Evolutionary conservation across 2,329 filamentous ascomycete genomes (phyloP).

Genomic region (Pseudocercospora fuligena): DNA sequence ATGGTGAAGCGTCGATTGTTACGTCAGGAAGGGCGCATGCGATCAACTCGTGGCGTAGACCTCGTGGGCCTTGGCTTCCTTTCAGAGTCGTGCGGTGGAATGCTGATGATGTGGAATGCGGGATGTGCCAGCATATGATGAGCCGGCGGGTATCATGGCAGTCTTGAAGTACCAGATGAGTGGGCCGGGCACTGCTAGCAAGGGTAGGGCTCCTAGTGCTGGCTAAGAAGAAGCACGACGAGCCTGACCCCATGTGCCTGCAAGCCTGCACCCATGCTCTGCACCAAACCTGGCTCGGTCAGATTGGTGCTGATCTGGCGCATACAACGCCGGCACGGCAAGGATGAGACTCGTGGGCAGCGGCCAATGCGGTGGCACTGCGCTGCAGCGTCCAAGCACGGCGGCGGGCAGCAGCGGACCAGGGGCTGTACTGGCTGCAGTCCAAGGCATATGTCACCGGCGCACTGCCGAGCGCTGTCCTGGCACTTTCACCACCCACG

Average conservation of each 20-base stretch:
- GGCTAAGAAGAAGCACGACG: slow-evolving; percentile 8
- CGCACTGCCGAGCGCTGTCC: neutral
- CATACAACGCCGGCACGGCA: slow-evolving; percentile 17
- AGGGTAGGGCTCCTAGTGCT: slow-evolving; percentile 11
- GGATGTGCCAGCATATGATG: slow-evolving; percentile 24
- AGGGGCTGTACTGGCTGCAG: neutral
- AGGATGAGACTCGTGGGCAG: slow-evolving; percentile 29
- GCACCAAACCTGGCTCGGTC: slow-evolving; percentile 25
- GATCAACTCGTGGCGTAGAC: slow-evolving; percentile 28
- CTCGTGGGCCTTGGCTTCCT: slow-evolving; percentile 21
- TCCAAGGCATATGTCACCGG: slow-evolving; percentile 2
- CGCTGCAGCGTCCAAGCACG: slow-evolving; percentile 1
- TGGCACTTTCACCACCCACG: slow-evolving; percentile 1
- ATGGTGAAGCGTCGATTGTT: slow-evolving; percentile 13
- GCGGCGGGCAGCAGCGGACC: neutral
- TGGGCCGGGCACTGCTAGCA: slow-evolving; percentile 27
- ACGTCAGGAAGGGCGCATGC: slow-evolving; percentile 28
- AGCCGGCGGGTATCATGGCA: slow-evolving; percentile 28
- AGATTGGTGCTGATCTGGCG: slow-evolving; percentile 25
- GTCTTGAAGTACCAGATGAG: slow-evolving; percentile 26
- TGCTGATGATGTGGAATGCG: slow-evolving; percentile 30
- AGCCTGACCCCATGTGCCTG: slow-evolving; percentile 10
- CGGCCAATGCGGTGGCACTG: slow-evolving; percentile 25
- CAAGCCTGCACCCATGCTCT: slow-evolving; percentile 14
- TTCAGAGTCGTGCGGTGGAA: slow-evolving; percentile 21